Evolutionary conservation across 176 grass and related monocot genomes (phyloP), one percentile per base, ranked within the genome.

Genomic region (Aegilops tauschii): DNA sequence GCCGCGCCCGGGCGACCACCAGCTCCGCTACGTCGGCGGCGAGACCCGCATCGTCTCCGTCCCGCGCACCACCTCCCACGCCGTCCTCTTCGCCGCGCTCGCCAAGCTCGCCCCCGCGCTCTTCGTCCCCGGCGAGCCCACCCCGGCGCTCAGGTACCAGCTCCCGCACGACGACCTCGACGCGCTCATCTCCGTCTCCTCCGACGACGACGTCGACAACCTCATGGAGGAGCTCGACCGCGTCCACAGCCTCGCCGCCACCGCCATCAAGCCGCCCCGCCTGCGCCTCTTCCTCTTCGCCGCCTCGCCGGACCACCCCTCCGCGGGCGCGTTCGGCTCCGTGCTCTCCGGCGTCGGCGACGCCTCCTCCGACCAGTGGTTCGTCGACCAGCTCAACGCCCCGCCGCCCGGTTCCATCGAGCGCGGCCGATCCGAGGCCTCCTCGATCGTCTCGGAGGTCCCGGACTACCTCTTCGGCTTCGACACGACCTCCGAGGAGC

Each of bases 21-120:
- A 82, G 29, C 93, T 98, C 61, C 91, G 95, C 50, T 98, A 98
- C 75, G 89, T 98, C 61, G 93, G 93, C 69, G 91, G 95, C 3
- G 95, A 98, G 89, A 98, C 95, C 39, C 93, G 95, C 76, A 95
- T 98, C 86, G 91, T 98, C n/a, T 63, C 93, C 42, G 70, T 98
- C 76, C 95, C 95, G 65, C 91, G 93, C 12, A 61, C 82, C 32
- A 80, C 83, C 47, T 87, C 93, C 65, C 93, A 89, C 89, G 69
- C 80, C 12, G 42, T 80, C 25, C 91, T 98, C 65, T 20, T 90
- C 63, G 84, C 85, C 37, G 85, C 86, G 58, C 79, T 98, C 65
- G 84, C 91, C 29, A 88, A 80, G 71, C 79, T 90, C 30, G 77
- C 87, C 5, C 89, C 93, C 3, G 65, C 50, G 2, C 86, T 89